Evolutionary conservation across 177 flowering plant genomes (phyloP).

Genomic region (Telopea speciosissima): DNA sequence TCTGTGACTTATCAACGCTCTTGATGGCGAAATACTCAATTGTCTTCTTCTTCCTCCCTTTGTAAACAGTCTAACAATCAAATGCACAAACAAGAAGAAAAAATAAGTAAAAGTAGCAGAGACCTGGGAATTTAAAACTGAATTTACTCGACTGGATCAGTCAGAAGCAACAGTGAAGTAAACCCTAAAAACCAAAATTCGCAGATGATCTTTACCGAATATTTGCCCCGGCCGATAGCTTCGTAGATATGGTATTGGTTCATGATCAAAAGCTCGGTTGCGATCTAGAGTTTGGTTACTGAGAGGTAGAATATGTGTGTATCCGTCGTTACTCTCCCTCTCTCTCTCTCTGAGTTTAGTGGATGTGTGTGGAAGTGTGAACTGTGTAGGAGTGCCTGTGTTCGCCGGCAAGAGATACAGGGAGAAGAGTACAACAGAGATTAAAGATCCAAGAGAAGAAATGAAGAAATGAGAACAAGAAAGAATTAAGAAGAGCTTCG

Average conservation of each 20-base stretch:
- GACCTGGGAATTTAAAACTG: background rate
- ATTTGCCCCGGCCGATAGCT: slow-evolving; percentile 86
- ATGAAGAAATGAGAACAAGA: too few species aligned
- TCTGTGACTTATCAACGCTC: slow-evolving; percentile 91
- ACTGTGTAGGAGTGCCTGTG: background rate
- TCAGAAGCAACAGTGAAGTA: background rate
- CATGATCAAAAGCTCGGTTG: slow-evolving; percentile 29
- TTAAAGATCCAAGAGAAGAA: background rate
- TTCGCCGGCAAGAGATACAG: background rate
- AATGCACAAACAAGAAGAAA: background rate
- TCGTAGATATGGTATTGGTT: slow-evolving; percentile 86
- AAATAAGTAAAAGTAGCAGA: background rate
- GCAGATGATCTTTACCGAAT: slow-evolving; percentile 46
- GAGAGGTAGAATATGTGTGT: background rate
- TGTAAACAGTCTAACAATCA: slow-evolving; percentile 64
- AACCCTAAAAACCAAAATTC: background rate
- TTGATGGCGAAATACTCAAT: slow-evolving; percentile 91
- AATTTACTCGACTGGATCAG: slow-evolving; percentile 2
- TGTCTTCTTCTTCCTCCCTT: slow-evolving; percentile 96
- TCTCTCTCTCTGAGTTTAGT: too few species aligned
- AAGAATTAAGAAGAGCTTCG: too few species aligned
- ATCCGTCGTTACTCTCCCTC: too few species aligned
- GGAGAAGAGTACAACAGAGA: background rate
- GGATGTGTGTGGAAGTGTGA: too few species aligned
- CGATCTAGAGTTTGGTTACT: background rate